Base-by-base conservation (phyloP, 768 basidiomycete genomes). In the Chalciporus chontae region DNA sequence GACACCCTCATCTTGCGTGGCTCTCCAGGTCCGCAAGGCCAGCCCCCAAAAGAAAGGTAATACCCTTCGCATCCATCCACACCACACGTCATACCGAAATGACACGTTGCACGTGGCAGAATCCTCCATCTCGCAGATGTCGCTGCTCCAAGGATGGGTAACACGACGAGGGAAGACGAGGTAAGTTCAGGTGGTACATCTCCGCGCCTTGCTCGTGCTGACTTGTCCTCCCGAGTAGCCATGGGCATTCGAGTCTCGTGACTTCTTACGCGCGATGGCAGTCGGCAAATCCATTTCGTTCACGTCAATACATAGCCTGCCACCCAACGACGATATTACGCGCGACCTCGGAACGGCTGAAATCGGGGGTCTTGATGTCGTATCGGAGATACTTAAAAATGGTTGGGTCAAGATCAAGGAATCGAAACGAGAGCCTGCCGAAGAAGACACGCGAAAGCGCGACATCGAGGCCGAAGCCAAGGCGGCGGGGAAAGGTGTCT, bases 341-440 rank as follows among this genome's bases (percentile, higher is more conserved):
- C 85, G 90, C 55, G 93, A 94, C 66, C 75, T 94, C 45, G 92
- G 91, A 24, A 77, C 73, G 24, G 89, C 80, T 15, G 85, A 90
- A 52, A 78, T 90, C 32, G 78, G 73, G 41, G 88, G 86, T 7
- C 65, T 82, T 45, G 91, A 94, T 60, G 68, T 94, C 18, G 74
- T 83, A 4, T 75, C 77, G 0, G 89, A 93, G 63, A 67, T 95
- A n/a, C 76, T 98, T 36, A 81, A 77, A 62, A 81, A 79, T 52
- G 96, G 95, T n/a, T 97, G 93, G 93, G 91, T 82, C 10, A 94
- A 90, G 70, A 72, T 93, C 38, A 92, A 96, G 68, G 95, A 97
- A 53, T 69, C 78, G 38, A 93, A 87, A 68, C 81, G 89, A 17
- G 91, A 94, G 37, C 79, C 83, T 15, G 85, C 85, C 1, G 88